Percentiles rank a stretch among this genome's conserved stretches.
Conservation (phyloP, 495 filamentous ascomycete genomes). For the Aspergillus egyptiacus region DNA sequence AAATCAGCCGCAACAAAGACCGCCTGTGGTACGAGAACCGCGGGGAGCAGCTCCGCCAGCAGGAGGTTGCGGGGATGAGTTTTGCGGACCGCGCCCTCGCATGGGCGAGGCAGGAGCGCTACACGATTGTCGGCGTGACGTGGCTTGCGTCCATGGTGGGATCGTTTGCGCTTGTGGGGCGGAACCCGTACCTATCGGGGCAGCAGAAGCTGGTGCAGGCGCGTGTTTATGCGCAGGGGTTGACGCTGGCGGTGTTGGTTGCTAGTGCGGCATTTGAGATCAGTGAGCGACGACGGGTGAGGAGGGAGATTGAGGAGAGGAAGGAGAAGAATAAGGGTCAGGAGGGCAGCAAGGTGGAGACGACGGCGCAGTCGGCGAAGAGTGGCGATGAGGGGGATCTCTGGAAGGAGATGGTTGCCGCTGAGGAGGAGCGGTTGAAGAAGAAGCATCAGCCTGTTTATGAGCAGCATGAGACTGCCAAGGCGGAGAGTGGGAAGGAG, state of each 20-base stretch:
- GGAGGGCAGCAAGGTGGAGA: no score
- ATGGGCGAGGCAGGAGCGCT: conserved; percentile 74
- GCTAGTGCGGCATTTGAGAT: conserved; percentile 88
- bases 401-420: conserved; percentile 83
- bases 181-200: conserved; percentile 67
- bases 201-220: conserved; percentile 96
- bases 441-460: conserved; percentile 48
- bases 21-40: conserved; percentile 60
- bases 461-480: conserved; percentile 18
- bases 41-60: conserved; percentile 45
- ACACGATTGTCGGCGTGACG: conserved; percentile 76
- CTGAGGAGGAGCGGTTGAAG: conserved; percentile 64
- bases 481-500: no score
- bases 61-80: conserved; percentile 45
- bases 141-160: conserved; percentile 82
- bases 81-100: conserved; percentile 48
- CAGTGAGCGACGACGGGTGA: conserved; percentile 67
- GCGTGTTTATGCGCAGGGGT: conserved; percentile 93
- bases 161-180: conserved; percentile 68
- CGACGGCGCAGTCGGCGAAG: conserved; percentile 54
- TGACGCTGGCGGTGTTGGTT: conserved; percentile 83
- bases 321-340: conserved; percentile 31
- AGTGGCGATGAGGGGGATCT: conserved; percentile 57
- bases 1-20: conserved; percentile 59
- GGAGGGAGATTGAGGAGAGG: conserved; percentile 61